Evolutionary conservation across 495 filamentous ascomycete species (phyloP), one percentile per base, ranked within the genome.

Genomic region (Aspergillus avenaceus): DNA sequence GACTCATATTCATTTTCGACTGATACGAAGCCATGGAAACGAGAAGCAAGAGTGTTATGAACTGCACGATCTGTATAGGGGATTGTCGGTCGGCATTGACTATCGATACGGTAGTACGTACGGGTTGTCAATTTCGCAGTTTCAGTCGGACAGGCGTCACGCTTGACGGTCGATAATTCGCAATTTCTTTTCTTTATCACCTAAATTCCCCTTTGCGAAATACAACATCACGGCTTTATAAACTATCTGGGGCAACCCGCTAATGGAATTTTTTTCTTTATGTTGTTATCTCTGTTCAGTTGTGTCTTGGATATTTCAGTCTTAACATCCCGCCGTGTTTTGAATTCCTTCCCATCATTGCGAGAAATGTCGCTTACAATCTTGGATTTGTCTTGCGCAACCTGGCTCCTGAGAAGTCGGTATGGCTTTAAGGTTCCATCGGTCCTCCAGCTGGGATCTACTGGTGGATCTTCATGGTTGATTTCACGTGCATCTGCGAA

Each of bases 31-130:
- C 55, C 49, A 66, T 58, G 59, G 61, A 64, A 67, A 60, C 57
- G 62, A 61, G 53, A 64, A 54, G 59, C 56, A 67, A 60, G 61
- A 67, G 58, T 52, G 58, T 67, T 64, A 73, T 53, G 65, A 65
- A 58, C 61, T 59, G 56, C 56, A 71, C 52, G 66, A 65, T 58
- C 49, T 65, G 64, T 55, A 36, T 52, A 52, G 47, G 29, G 52
- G 27, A 47, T 50, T 49, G 38, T 29, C 23, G 22, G 24, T 46
- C 27, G 37, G 43, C 32, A 34, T 23, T 48, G 45, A 36, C 26
- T 47, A 32, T 21, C 29, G 41, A 32, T 43, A 32, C 29, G 31
- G 16, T 19, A 46, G 42, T 50, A 36, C 49, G 42, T 50, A 36
- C 49, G 26, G 43, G 32, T 43, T 49, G 40, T 45, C 43, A 40